Percentiles rank a stretch among this genome's conserved stretches.
These are phyloP conservation scores for Paramecium sexaurelia DNA, from an alignment of 73 alveolate genomes.

Conservation along the genomic window DNA sequence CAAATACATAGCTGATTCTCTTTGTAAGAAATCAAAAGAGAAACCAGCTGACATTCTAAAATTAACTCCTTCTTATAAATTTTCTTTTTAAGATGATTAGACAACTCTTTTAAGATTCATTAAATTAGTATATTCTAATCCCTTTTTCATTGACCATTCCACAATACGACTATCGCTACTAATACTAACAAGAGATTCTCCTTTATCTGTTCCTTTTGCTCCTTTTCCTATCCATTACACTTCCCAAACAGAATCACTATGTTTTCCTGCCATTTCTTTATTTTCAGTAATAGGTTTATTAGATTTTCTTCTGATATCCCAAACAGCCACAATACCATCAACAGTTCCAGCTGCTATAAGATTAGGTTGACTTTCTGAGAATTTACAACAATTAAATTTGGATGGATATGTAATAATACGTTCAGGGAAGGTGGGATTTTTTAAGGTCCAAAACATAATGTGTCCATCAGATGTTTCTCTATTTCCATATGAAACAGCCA, in stretches of 20 bases:
- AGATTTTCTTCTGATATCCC: constrained; percentile 86
- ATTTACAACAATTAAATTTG: constrained; percentile 89
- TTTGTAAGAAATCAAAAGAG: constrained; percentile 79
- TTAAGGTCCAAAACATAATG: constrained; percentile 96
- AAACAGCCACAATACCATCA: constrained; percentile 95
- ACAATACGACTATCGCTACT: constrained; percentile 95
- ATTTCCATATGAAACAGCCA: constrained; percentile 96
- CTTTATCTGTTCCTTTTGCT: constrained; percentile 83
- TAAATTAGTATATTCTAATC: constrained; percentile 94
- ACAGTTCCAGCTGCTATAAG: constrained; percentile 95
- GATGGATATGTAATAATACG: constrained; percentile 90
- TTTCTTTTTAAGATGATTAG: constrained; percentile 85
- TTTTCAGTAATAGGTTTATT: constrained; percentile 94
- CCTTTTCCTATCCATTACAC: constrained; percentile 94
- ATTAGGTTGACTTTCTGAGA: constrained; percentile 92
- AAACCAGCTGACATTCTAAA: constrained; percentile 90
- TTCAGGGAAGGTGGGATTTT: constrained; percentile 97
- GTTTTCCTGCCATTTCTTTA: constrained; percentile 93
- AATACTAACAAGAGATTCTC: constrained; percentile 89
- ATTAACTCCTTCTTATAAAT: constrained; percentile 90
- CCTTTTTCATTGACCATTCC: constrained; percentile 97
- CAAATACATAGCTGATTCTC: constrained; percentile 88
- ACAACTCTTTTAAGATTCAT: constrained; percentile 93
- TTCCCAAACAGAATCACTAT: constrained; percentile 98
- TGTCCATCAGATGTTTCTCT: constrained; percentile 89